Evolutionary conservation across 352 stramenopile genomes (phyloP).

Genomic region (Pythium rhizo-oryzae): DNA sequence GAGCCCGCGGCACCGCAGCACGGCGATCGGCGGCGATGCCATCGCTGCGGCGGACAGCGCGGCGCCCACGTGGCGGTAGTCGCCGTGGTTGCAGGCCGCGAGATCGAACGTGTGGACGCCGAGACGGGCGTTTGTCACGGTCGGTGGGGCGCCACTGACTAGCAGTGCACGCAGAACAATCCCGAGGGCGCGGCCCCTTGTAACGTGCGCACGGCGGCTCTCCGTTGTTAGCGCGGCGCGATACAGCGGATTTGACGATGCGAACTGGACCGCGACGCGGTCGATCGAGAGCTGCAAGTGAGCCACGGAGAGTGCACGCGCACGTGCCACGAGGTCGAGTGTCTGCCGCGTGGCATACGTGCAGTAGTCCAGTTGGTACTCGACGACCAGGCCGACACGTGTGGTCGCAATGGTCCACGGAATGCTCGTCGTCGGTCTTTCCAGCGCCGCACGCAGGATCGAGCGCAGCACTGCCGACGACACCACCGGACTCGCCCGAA

Average conservation of each 20-base stretch:
- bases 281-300: background rate
- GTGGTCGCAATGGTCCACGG: background rate
- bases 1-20: background rate
- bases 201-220: background rate
- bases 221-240: background rate
- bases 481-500: too few relatives aligned
- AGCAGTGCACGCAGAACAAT: background rate
- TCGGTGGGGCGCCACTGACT: too few relatives aligned
- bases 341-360: background rate
- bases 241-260: background rate
- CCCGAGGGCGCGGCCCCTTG: background rate
- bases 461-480: too few relatives aligned
- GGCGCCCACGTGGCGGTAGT: slow-evolving; percentile 2
- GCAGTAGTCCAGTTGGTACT: background rate
- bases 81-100: background rate
- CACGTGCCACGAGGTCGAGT: background rate
- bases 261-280: background rate
- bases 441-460: too few relatives aligned
- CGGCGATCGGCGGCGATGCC: background rate
- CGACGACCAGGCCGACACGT: background rate
- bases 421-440: background rate
- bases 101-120: background rate
- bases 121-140: background rate
- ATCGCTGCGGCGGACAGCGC: background rate
- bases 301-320: background rate